Conservation (phyloP, 2,329 filamentous ascomycete species). For the Calcarisporium arbuscula region DNA sequence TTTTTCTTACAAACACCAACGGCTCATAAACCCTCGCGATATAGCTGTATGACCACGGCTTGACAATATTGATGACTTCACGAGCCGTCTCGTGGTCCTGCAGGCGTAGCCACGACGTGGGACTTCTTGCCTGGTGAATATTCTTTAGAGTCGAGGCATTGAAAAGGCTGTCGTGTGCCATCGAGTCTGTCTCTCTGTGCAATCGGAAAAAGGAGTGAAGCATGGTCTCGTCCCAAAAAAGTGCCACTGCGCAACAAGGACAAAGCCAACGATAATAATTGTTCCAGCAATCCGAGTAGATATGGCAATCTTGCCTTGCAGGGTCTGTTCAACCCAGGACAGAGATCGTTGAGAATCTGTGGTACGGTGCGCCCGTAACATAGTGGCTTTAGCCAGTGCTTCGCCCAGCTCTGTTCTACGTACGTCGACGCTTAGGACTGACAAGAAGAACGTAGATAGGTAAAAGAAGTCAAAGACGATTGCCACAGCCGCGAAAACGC, state of each 20-base stretch:
- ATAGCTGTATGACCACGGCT: conserved; percentile 64
- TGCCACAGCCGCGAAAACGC: conserved; percentile 68
- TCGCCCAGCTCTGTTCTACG: conserved; percentile 70
- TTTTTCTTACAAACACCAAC: conserved; percentile 63
- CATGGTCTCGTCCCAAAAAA: conserved; percentile 59
- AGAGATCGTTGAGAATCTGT: conserved; percentile 16
- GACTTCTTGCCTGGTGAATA: conserved; percentile 70
- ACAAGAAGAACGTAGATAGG: conserved; percentile 71
- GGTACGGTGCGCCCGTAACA: conserved; percentile 30
- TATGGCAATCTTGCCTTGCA: conserved; percentile 58
- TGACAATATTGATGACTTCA: conserved; percentile 71
- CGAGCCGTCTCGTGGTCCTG: conserved; percentile 74
- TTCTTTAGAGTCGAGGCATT: conserved; percentile 42
- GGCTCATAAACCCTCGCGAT: conserved; percentile 70
- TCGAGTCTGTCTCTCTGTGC: conserved; percentile 11
- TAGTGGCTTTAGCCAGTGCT: conserved; percentile 53
- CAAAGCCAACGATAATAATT: conserved; percentile 64
- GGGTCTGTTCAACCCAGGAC: conserved; percentile 53
- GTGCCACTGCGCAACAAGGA: conserved; percentile 70
- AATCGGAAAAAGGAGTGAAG: conserved; percentile 19
- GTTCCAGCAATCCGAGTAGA: conserved; percentile 72
- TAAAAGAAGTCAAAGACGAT: conserved; percentile 73
- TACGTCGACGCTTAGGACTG: conserved; percentile 74
- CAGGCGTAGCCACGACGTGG: conserved; percentile 67
- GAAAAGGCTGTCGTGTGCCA: conserved; percentile 21